A percentile compares a stretch with the other conserved stretches of the same genome.
Evolutionary conservation across 1,284 basidiomycete species (phyloP).

Genomic region (Leucoagaricus sp.): DNA sequence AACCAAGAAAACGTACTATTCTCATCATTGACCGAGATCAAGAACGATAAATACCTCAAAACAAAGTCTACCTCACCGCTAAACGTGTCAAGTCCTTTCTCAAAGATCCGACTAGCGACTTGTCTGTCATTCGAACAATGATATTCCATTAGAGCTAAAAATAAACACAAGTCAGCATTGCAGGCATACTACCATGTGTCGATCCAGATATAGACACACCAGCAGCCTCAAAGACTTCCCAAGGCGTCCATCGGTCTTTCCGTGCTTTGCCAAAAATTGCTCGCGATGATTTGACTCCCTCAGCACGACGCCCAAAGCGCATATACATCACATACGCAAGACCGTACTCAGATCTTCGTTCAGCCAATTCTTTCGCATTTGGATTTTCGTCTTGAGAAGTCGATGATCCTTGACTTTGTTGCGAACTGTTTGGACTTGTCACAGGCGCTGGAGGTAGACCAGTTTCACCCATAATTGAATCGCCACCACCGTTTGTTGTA

Average conservation of each 20-base stretch:
- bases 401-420: conserved; percentile 28
- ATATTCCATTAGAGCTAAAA: conserved; percentile 90
- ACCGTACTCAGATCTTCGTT: conserved; percentile 68
- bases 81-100: conserved; percentile 89
- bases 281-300: conserved; percentile 78
- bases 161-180: not conserved
- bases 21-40: conserved; percentile 95
- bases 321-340: conserved; percentile 87
- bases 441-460: not conserved
- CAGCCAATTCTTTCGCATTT: conserved; percentile 53
- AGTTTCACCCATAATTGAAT: not conserved
- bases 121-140: conserved; percentile 87
- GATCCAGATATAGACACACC: conserved; percentile 54
- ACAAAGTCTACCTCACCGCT: conserved; percentile 86
- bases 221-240: conserved; percentile 94
- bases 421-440: conserved; percentile 5
- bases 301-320: conserved; percentile 86
- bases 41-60: conserved; percentile 87
- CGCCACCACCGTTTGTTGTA: conserved; percentile 5
- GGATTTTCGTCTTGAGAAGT: conserved; percentile 44
- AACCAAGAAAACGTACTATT: conserved; percentile 64
- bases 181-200: not conserved
- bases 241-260: conserved; percentile 83
- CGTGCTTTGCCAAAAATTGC: conserved; percentile 84
- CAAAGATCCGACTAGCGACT: conserved; percentile 92